A percentile compares a stretch with the other conserved stretches of the same genome.
These are phyloP conservation scores for Aspergillus fischeri DNA, from an alignment of 2,329 filamentous ascomycete species.

Conservation along the genomic window DNA sequence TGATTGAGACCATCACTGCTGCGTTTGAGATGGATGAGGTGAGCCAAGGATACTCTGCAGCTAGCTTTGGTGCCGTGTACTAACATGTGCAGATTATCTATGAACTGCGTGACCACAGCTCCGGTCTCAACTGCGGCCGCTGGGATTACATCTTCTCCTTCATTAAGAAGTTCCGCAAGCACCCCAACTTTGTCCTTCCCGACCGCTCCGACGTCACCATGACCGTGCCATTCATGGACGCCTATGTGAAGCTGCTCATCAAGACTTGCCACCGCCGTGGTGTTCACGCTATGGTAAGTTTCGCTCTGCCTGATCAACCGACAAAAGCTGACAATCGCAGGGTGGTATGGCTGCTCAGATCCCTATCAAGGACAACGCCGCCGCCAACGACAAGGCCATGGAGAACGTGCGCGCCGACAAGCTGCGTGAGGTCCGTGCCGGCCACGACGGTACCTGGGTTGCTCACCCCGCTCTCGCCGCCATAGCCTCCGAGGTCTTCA, in stretches of 20 bases:
- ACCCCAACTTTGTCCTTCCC: conserved; percentile 86
- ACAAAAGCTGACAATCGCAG: conserved; percentile 13
- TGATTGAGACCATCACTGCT: conserved; percentile 96
- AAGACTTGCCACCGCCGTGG: conserved; percentile 96
- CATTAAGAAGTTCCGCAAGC: conserved; percentile 98
- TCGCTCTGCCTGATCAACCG: background rate
- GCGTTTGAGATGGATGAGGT: conserved; percentile 97
- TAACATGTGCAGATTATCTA: conserved; percentile 70
- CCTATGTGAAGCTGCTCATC: conserved; percentile 94
- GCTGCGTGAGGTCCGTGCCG: conserved; percentile 88
- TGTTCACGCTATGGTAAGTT: conserved; percentile 83
- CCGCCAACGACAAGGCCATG: conserved; percentile 92
- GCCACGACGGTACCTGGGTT: conserved; percentile 97
- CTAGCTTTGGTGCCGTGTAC: background rate
- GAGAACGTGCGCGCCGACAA: conserved; percentile 90
- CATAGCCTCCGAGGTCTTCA: conserved; percentile 91
- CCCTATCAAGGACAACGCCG: conserved; percentile 91
- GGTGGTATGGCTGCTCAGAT: conserved; percentile 98
- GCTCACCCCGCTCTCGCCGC: conserved; percentile 87
- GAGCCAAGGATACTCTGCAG: background rate
- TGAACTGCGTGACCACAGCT: conserved; percentile 92
- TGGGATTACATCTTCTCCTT: conserved; percentile 99
- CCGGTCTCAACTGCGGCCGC: conserved; percentile 94
- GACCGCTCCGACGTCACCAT: conserved; percentile 91
- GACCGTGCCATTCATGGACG: conserved; percentile 97